phyloP scores from a whole-genome alignment of 352 stramenopile species.

The Elongisporangium prolatum region DNA sequence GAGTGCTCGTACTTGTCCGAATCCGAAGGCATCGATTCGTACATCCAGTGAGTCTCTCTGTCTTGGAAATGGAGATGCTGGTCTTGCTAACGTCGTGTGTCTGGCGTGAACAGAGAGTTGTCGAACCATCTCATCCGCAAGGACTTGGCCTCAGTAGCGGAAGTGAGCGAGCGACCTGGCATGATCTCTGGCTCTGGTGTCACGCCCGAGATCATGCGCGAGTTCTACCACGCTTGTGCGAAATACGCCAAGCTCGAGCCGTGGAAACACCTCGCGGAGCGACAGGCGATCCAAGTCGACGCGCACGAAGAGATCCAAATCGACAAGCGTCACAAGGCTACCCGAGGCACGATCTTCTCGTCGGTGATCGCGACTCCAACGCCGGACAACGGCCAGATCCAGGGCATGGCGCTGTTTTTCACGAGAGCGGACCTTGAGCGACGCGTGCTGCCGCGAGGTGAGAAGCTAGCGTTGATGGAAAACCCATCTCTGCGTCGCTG shows the following conservation, averaged over 20 bases:
- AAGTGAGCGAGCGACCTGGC: conserved; percentile 70
- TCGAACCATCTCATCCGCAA: conserved; percentile 79
- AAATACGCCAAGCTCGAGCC: conserved; percentile 62
- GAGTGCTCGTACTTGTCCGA: conserved; percentile 84
- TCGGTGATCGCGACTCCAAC: conserved; percentile 67
- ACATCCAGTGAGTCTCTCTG: conserved; percentile 59
- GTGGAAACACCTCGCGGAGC: conserved; percentile 63
- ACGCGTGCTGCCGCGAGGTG: conserved; percentile 57
- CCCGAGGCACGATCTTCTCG: conserved; percentile 58
- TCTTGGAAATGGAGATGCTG: neutral
- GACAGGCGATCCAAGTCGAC: conserved; percentile 78
- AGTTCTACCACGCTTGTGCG: conserved; percentile 63
- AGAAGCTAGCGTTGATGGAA: conserved; percentile 70
- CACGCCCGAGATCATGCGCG: conserved; percentile 45
- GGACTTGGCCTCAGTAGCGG: conserved; percentile 70
- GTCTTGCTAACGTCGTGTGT: neutral
- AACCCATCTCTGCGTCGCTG: conserved; percentile 67
- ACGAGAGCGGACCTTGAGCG: conserved; percentile 70
- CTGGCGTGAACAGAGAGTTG: conserved; percentile 36
- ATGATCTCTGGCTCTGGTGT: conserved; percentile 50
- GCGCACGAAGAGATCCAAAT: conserved; percentile 60
- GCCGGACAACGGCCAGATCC: conserved; percentile 46
- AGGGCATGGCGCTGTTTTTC: conserved; percentile 77
- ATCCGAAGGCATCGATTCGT: conserved; percentile 80
- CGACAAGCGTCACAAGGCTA: conserved; percentile 52